Conservation (phyloP, 1,284 basidiomycete species). For the Xanthoconium separans region DNA sequence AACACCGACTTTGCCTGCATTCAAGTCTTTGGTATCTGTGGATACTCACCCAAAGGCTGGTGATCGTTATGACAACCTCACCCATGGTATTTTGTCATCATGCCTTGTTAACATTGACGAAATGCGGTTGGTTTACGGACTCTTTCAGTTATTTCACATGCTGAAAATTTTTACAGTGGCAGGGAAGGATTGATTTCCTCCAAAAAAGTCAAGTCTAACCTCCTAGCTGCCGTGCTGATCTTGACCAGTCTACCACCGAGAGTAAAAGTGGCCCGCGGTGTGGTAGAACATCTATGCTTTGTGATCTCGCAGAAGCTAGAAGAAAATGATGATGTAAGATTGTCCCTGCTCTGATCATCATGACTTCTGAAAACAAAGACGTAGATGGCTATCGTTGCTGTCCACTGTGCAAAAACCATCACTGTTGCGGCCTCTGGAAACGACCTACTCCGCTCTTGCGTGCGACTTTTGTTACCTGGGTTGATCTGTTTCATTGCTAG, state of each 20-base stretch:
- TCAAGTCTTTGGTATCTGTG: constrained; percentile 73
- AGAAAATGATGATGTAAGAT: constrained; percentile 65
- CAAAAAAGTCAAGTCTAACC: constrained; percentile 89
- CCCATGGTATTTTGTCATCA: constrained; percentile 86
- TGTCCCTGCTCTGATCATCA: not conserved
- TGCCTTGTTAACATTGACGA: constrained; percentile 88
- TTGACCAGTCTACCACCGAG: constrained; percentile 76
- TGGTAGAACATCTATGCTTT: constrained; percentile 84
- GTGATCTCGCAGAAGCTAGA: constrained; percentile 77
- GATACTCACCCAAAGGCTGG: constrained; percentile 37
- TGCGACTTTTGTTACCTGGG: constrained; percentile 73
- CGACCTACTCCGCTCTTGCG: constrained; percentile 69
- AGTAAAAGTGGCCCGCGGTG: constrained; percentile 69
- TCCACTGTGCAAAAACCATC: constrained; percentile 86
- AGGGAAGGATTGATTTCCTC: constrained; percentile 75
- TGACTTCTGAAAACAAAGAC: constrained; percentile 23
- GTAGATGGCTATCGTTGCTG: constrained; percentile 78
- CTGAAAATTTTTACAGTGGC: constrained; percentile 47
- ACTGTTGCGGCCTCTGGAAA: constrained; percentile 62
- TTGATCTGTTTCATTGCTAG: constrained; percentile 78
- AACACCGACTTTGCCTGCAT: constrained; percentile 73
- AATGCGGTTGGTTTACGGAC: constrained; percentile 67
- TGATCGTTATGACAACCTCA: constrained; percentile 55
- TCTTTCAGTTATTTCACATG: not conserved
- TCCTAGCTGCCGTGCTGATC: constrained; percentile 84